A percentile compares a stretch with the other conserved stretches of the same genome.
phyloP scores from a whole-genome alignment of 371 early-diverging fungal genomes.

The Rhizopus stolonifer region DNA sequence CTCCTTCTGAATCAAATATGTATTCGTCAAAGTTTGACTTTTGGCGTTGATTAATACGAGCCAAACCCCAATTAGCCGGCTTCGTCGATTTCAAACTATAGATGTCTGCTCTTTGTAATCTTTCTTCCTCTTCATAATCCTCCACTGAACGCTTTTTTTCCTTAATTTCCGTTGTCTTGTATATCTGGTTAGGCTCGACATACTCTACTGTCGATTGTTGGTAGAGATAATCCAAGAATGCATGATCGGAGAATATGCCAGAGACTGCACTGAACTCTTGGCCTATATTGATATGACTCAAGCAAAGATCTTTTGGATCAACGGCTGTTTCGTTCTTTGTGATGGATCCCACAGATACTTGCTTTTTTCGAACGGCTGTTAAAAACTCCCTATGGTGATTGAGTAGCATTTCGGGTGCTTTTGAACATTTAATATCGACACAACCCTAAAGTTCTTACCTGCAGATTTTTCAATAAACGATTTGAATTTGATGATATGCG shows the following conservation, averaged over 20 bases:
- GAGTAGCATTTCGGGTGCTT: slow-evolving; percentile 12
- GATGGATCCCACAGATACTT: background rate
- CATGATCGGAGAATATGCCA: slow-evolving; percentile 25
- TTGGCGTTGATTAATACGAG: slow-evolving; percentile 53
- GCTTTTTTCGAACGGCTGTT: slow-evolving; percentile 11
- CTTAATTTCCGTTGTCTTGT: slow-evolving; percentile 15
- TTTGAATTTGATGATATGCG: slow-evolving; percentile 27
- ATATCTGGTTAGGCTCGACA: slow-evolving; percentile 52
- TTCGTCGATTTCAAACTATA: slow-evolving; percentile 9
- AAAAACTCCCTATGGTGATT: slow-evolving; percentile 19
- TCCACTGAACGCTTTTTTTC: background rate
- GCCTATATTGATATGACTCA: slow-evolving; percentile 20
- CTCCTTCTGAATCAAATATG: slow-evolving; percentile 50
- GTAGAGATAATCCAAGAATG: slow-evolving; percentile 34
- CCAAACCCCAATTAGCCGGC: slow-evolving; percentile 62
- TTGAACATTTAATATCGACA: no score
- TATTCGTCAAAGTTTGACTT: slow-evolving; percentile 34
- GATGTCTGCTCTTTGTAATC: background rate
- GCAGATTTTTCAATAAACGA: background rate
- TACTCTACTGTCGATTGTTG: slow-evolving; percentile 43
- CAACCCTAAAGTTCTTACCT: no score
- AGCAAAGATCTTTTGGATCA: slow-evolving; percentile 4
- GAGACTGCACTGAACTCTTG: slow-evolving; percentile 18
- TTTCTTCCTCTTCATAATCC: background rate
- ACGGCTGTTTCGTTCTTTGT: background rate